Evolutionary conservation across 352 stramenopile species (phyloP), one percentile per base, ranked within the genome.

Genomic region (Phytophthora kernoviae): DNA sequence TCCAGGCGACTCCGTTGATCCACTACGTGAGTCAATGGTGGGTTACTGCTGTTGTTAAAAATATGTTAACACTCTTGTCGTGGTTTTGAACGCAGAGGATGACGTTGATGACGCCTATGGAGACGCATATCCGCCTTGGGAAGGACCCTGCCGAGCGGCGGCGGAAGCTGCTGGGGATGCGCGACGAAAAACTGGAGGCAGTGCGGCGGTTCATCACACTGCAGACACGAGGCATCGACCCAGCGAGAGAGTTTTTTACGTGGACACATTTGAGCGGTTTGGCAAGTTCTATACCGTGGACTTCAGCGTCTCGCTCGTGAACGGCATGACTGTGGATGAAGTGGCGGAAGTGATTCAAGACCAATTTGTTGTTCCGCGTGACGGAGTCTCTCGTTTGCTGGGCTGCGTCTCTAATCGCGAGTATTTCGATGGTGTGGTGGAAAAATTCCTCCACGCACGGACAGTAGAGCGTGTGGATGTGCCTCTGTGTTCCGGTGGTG

Each of bases 261-360:
- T 89, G 11, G 79, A 89, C 46, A 84, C 72, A 8, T 89, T 89
- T 42, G 76, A 84, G 40, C 70, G 76, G 24, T 89, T 89, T 36
- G 77, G 79, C 51, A 89, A 89, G 48, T 82, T 80, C 42, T 87
- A 84, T 70, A 87, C 79, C 1, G 75, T 89, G 44, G 79, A 89
- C 48, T 85, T 88, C 40, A 88, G 73, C 57, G 72, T 86, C 32
- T 81, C 73, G 22, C 68, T 86, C 26, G 56, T 87, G 22, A 51
- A 63, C 36, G 54, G 68, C 52, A 77, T 75, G 50, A 79, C 62
- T 0, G 65, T 86, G 26, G 59, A 58, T 2, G 73, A 84, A 11
- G 79, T 87, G 12, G 74, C 73, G 1, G 65, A 71, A 15, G 67
- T 81, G 20, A 84, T 86, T 26, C 73, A 83, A 53, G 72, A 84